These are phyloP conservation scores for Sporobolomyces pararoseus DNA, from an alignment of 768 basidiomycete genomes.

Conservation along the genomic window DNA sequence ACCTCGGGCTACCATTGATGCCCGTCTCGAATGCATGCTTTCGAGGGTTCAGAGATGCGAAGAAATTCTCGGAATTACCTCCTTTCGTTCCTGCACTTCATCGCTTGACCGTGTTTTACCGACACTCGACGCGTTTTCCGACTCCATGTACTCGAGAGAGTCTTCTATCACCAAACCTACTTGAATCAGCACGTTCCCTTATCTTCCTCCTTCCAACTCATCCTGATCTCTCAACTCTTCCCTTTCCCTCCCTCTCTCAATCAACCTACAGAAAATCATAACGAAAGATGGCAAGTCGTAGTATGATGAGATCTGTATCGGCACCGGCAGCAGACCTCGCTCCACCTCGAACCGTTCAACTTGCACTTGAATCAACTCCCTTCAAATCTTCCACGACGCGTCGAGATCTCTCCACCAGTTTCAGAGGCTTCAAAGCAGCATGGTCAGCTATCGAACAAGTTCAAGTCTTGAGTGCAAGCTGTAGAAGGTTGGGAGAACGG, in stretches of 20 bases:
- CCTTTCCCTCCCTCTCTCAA: background rate
- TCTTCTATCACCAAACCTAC: background rate
- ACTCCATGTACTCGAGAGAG: background rate
- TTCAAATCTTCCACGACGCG: constrained; percentile 15
- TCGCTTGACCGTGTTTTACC: background rate
- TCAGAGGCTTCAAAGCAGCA: background rate
- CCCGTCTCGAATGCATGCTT: no score
- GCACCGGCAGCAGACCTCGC: background rate
- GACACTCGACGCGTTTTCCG: background rate
- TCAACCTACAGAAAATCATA: no score
- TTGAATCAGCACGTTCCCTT: background rate
- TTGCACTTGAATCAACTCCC: background rate
- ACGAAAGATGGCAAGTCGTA: constrained; percentile 8
- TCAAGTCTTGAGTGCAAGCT: constrained; percentile 1
- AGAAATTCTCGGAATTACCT: background rate
- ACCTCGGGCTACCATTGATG: no score
- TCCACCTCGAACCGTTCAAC: background rate
- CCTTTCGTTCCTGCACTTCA: background rate
- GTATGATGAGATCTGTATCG: constrained; percentile 10
- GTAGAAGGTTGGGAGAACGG: constrained; percentile 10
- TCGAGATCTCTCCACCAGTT: constrained; percentile 22
- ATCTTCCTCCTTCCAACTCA: background rate
- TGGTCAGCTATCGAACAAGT: constrained; percentile 19
- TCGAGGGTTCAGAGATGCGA: no score
- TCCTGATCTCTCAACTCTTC: constrained; percentile 2